Conservation (phyloP, 805 yeast species). For the Millerago galiae region DNA sequence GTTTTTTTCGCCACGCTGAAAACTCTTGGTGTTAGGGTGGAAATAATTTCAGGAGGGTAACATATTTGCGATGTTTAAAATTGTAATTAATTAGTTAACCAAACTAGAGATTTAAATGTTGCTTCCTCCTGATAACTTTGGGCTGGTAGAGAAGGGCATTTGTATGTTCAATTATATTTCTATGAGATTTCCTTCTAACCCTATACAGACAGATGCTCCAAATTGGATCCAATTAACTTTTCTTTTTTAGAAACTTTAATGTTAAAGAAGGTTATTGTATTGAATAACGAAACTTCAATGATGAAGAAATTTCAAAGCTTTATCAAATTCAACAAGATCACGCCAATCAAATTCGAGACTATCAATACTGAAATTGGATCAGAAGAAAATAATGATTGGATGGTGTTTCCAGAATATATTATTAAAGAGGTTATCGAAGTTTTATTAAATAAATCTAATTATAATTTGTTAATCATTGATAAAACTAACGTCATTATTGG, state of each 20-base stretch:
- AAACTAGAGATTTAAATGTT: conserved; percentile 20
- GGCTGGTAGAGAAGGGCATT: conserved; percentile 82
- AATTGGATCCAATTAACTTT: conserved; percentile 66
- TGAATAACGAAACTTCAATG: conserved; percentile 78
- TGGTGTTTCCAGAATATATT: conserved; percentile 63
- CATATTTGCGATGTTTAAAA: neutral
- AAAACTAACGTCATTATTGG: conserved; percentile 77
- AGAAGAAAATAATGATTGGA: conserved; percentile 40
- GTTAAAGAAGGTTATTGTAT: conserved; percentile 59
- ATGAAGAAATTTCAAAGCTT: conserved; percentile 63
- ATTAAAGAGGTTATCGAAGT: conserved; percentile 61
- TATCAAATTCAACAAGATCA: conserved; percentile 49
- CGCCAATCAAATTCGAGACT: conserved; percentile 33
- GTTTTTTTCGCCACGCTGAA: conserved; percentile 2
- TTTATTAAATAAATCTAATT: conserved; percentile 52
- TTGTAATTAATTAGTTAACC: too few relatives aligned
- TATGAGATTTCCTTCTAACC: neutral
- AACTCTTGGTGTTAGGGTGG: neutral
- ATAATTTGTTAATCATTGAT: conserved; percentile 73
- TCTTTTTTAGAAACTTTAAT: conserved; percentile 73
- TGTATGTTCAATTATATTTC: conserved; percentile 21
- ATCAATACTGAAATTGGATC: conserved; percentile 21
- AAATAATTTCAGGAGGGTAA: too few relatives aligned
- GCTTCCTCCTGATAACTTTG: conserved; percentile 90
- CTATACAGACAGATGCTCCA: conserved; percentile 60